Evolutionary conservation across 2,329 filamentous ascomycete genomes (phyloP), one percentile per base, ranked within the genome.

Genomic region (Zymoseptoria pseudotritici): DNA sequence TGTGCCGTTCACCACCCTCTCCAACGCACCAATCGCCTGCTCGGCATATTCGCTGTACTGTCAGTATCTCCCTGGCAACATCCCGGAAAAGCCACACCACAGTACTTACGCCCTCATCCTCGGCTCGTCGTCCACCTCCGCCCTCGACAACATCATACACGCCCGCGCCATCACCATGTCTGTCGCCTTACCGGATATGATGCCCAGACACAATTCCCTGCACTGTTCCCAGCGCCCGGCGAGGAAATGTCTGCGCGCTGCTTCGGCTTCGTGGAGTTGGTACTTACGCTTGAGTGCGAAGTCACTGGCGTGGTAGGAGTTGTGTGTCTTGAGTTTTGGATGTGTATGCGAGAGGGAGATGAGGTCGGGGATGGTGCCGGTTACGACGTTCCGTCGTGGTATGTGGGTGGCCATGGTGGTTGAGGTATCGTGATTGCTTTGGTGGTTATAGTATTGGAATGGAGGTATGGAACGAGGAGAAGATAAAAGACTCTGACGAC

Each of bases 21-120:
- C 36, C 36, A 46, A n/a, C 13, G 36, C 36, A n/a, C 4, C 36
- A 46, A 46, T n/a, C 13, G 36, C 36, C 17, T 46, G 36, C 36
- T 46, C 36, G 36, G 36, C 36, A 46, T 46, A 46, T 46, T 46
- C 36, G 36, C 36, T 46, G 36, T 6, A 46, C 7, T 46, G 36
- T 46, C 36, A 46, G 36, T 46, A 7, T n/a, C 5, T n/a, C 17
- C 36, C 17, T 46, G 36, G 13, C 36, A 17, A 17, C 13, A 17
- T 46, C 5, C 6, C 36, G 13, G 36, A 46, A 46, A 42, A 2
- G 36, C 11, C 36, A 17, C 13, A 46, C 13, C 36, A n/a, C 13
- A 11, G 17, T 46, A 46, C 36, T 46, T 46, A 46, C 36, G 36
- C 36, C 36, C 58, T 59, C 58, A 53, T 52, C 54, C 58, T 59